phyloP scores from a whole-genome alignment of 805 yeast species.

The Yamadazyma phyllophila region DNA sequence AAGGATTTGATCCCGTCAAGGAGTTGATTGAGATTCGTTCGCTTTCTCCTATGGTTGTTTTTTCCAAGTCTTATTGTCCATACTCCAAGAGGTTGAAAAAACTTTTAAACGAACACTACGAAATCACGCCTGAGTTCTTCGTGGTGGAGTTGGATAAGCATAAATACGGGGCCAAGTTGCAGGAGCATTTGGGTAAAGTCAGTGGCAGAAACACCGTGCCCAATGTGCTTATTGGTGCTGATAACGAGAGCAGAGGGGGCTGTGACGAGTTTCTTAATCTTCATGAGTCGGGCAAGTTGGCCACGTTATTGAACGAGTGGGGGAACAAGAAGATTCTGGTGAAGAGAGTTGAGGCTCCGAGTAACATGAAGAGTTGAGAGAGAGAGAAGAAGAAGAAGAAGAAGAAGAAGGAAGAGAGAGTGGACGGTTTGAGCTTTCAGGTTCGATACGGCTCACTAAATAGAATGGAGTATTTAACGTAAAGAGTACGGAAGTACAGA shows the following conservation, averaged over 20 bases:
- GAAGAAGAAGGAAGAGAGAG: too few relatives aligned
- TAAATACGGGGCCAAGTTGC: slow-evolving; percentile 71
- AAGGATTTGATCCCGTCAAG: slow-evolving; percentile 33
- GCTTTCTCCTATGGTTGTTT: slow-evolving; percentile 63
- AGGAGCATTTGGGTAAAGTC: slow-evolving; percentile 60
- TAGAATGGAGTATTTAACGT: too few relatives aligned
- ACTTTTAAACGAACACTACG: slow-evolving; percentile 60
- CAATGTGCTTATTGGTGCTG: slow-evolving; percentile 71
- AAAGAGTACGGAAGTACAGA: too few relatives aligned
- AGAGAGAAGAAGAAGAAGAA: too few relatives aligned
- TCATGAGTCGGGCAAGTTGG: slow-evolving; percentile 56
- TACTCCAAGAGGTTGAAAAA: slow-evolving; percentile 70
- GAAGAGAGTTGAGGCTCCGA: slow-evolving; percentile 53
- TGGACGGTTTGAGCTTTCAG: too few relatives aligned
- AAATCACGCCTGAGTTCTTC: slow-evolving; percentile 66
- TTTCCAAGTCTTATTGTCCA: slow-evolving; percentile 64
- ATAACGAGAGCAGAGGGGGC: slow-evolving; percentile 72
- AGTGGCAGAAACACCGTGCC: slow-evolving; percentile 91
- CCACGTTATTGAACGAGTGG: slow-evolving; percentile 58
- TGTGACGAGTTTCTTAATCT: slow-evolving; percentile 72
- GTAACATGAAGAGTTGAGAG: slow-evolving; percentile 38
- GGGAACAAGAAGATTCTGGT: slow-evolving; percentile 52
- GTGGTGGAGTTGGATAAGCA: slow-evolving; percentile 84
- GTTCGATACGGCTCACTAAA: too few relatives aligned
- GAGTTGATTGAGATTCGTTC: slow-evolving; percentile 54